These are phyloP conservation scores for Mycocentrospora acerina DNA, from an alignment of 2,329 filamentous ascomycete genomes.

Conservation along the genomic window DNA sequence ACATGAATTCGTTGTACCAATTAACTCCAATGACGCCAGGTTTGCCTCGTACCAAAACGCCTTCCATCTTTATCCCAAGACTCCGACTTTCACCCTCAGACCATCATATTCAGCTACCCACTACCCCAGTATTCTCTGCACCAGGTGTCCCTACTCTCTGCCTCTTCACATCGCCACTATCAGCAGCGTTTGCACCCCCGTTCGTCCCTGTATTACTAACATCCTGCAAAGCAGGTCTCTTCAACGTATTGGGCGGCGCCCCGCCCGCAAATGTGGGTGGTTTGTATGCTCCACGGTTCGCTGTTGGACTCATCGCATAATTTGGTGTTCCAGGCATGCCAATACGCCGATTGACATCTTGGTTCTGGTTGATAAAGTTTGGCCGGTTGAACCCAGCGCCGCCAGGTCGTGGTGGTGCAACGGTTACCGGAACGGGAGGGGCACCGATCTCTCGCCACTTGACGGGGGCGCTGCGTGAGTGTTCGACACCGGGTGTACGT, in stretches of 20 bases:
- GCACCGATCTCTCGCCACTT: slow-evolving; percentile 49
- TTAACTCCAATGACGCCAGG: background rate
- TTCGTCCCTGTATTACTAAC: slow-evolving; percentile 47
- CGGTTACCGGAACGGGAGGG: slow-evolving; percentile 15
- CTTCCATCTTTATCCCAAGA: slow-evolving; percentile 1
- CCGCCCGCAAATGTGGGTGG: slow-evolving; percentile 41
- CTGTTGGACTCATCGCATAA: slow-evolving; percentile 44
- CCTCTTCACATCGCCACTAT: slow-evolving; percentile 46
- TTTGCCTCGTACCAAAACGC: slow-evolving; percentile 4
- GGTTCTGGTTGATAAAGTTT: slow-evolving; percentile 53
- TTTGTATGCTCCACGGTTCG: slow-evolving; percentile 49
- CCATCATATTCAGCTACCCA: slow-evolving; percentile 2
- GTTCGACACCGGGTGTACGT: slow-evolving; percentile 85
- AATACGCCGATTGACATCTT: slow-evolving; percentile 50
- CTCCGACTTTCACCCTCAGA: background rate
- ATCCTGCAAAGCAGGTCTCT: slow-evolving; percentile 44
- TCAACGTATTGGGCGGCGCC: slow-evolving; percentile 14
- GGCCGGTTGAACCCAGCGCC: slow-evolving; percentile 18
- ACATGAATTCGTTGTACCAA: too few species aligned
- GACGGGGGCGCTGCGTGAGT: slow-evolving; percentile 73
- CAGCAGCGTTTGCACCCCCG: slow-evolving; percentile 9
- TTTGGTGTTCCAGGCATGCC: slow-evolving; percentile 49
- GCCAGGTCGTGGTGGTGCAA: slow-evolving; percentile 12
- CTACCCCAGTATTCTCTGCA: slow-evolving; percentile 20
- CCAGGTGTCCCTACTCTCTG: slow-evolving; percentile 36